Evolutionary conservation across 2,329 filamentous ascomycete species (phyloP).

Genomic region (Pezicula rhizophila): DNA sequence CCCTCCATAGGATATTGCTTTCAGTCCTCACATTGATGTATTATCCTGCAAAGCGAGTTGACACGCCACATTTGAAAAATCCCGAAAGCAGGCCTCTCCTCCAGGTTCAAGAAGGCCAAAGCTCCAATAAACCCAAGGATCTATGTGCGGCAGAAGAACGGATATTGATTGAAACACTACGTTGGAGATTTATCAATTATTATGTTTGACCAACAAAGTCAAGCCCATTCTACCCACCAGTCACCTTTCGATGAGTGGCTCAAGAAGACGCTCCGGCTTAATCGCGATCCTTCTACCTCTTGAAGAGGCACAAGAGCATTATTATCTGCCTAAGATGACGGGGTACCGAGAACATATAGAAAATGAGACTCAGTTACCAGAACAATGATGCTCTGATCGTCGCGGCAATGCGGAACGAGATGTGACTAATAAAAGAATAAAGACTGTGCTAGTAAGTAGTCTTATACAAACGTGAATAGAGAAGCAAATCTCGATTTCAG

Average conservation of each 20-base stretch:
- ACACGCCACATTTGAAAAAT: no score
- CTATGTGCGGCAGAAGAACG: no score
- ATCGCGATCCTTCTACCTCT: constrained; percentile 64
- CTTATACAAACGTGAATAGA: no score
- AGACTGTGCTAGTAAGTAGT: neutral
- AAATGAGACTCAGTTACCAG: constrained; percentile 55
- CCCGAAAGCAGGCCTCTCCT: no score
- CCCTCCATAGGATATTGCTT: no score
- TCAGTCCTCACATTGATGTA: no score
- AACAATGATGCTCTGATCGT: constrained; percentile 25
- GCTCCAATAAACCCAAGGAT: no score
- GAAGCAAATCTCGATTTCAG: no score
- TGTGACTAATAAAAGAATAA: neutral
- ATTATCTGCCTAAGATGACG: constrained; percentile 74
- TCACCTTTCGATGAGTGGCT: constrained; percentile 70
- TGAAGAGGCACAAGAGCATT: constrained; percentile 27
- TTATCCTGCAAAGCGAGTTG: no score
- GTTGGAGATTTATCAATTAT: neutral
- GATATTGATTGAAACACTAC: neutral
- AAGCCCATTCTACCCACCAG: constrained; percentile 86
- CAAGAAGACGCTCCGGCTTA: constrained; percentile 98
- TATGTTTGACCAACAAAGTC: constrained; percentile 63
- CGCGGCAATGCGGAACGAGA: constrained; percentile 21
- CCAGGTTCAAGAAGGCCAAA: neutral
- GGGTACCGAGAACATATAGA: constrained; percentile 75